Conservation (phyloP, 129 eudicot genomes). For the Artemisia argyi region DNA sequence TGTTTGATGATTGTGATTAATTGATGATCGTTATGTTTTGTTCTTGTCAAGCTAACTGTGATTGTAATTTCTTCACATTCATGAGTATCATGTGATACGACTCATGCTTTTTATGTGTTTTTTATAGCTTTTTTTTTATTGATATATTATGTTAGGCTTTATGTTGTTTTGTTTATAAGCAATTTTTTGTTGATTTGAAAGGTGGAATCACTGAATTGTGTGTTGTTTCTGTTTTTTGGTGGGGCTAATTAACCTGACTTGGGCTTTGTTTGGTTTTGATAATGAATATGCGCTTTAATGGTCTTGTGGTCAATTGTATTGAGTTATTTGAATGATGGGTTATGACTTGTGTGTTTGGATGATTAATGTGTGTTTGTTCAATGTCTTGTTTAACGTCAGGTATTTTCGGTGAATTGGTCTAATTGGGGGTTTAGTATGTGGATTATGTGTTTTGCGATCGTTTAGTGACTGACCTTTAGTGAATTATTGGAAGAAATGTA, state of each 20-base stretch:
- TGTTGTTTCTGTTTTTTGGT: neutral
- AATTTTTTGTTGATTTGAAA: neutral
- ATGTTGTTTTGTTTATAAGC: neutral
- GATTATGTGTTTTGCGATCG: neutral
- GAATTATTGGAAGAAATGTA: conserved; percentile 1
- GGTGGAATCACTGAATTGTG: conserved; percentile 4
- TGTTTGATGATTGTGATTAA: neutral
- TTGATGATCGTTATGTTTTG: conserved; percentile 28
- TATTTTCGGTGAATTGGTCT: neutral
- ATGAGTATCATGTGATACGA: conserved; percentile 25
- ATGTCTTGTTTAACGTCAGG: no score
- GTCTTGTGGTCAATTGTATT: no score
- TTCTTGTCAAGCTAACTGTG: conserved; percentile 24
- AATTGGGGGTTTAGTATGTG: neutral
- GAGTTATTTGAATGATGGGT: no score
- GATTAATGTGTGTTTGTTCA: no score
- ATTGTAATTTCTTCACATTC: conserved; percentile 26
- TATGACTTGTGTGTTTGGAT: no score
- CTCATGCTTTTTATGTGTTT: conserved; percentile 21
- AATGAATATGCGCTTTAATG: no score
- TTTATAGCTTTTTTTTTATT: neutral
- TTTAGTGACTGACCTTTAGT: neutral
- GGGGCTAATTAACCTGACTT: conserved; percentile 15
- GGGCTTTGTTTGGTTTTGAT: neutral
- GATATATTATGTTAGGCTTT: conserved; percentile 12